phyloP scores from a whole-genome alignment of 257 asterid genomes.

The Gardenia jasminoides region DNA sequence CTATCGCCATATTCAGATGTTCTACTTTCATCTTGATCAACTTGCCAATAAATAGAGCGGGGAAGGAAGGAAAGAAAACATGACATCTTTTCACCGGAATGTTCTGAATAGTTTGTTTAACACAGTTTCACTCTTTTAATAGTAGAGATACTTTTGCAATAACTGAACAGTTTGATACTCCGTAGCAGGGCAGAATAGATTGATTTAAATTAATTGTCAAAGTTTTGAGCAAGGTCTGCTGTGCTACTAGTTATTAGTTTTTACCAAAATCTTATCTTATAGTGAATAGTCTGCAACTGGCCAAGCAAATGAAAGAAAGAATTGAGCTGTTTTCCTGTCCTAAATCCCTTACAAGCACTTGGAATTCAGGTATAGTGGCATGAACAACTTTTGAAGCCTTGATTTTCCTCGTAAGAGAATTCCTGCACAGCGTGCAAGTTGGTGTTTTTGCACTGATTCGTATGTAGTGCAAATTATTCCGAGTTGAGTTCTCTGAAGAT shows the following conservation, averaged over 20 bases:
- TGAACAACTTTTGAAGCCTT: neutral
- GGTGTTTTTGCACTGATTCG: neutral
- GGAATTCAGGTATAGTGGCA: no score
- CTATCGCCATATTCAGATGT: neutral
- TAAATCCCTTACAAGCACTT: neutral
- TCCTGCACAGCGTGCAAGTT: no score
- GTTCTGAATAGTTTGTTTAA: neutral
- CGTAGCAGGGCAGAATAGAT: neutral
- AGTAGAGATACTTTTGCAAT: neutral
- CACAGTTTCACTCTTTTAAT: neutral
- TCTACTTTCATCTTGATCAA: conserved; percentile 1
- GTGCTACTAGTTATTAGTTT: neutral
- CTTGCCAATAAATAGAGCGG: neutral
- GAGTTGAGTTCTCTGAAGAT: neutral
- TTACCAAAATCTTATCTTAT: neutral
- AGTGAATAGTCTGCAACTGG: neutral
- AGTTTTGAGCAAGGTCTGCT: neutral
- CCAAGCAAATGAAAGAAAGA: neutral
- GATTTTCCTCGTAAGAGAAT: neutral
- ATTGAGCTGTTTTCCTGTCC: neutral
- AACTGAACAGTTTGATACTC: neutral
- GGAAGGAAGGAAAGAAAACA: neutral
- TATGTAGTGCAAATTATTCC: no score
- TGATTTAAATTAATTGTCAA: neutral
- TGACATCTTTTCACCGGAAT: neutral